phyloP scores from a whole-genome alignment of 768 basidiomycete species.

The Chlorophyllum brunneum region DNA sequence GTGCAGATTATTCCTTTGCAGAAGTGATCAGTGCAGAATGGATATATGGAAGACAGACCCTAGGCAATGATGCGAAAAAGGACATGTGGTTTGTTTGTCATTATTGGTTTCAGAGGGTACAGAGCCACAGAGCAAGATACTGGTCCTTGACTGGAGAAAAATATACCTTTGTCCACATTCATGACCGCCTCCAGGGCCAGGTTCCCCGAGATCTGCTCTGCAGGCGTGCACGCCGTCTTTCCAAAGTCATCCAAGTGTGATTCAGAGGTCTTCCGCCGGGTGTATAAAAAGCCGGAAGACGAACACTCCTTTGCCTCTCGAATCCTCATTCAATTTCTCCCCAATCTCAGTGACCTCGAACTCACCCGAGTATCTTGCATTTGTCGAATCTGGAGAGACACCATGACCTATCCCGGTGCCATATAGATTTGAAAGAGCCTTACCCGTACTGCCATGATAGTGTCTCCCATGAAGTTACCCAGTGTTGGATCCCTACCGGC shows the following conservation, averaged over 20 bases:
- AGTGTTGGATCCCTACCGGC: not conserved
- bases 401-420: constrained; percentile 8
- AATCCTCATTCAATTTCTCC: constrained; percentile 13
- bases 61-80: not conserved
- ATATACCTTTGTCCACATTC: too few species aligned
- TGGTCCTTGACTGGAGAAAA: too few species aligned
- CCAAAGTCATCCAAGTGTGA: too few species aligned
- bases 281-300: not conserved
- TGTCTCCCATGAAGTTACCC: not conserved
- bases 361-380: constrained; percentile 12
- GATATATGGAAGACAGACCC: not conserved
- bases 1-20: constrained; percentile 2
- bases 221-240: too few species aligned
- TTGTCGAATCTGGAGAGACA: constrained; percentile 15
- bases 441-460: not conserved
- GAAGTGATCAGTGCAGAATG: constrained; percentile 2
- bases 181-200: too few species aligned
- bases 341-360: constrained; percentile 12
- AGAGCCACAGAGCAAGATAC: not conserved
- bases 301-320: constrained; percentile 8
- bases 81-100: constrained; percentile 15
- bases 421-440: constrained; percentile 14
- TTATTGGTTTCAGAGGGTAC: constrained; percentile 9
- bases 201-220: too few species aligned
- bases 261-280: not conserved